Conservation (phyloP, 208 protist species). For the Trypanosoma mega region DNA sequence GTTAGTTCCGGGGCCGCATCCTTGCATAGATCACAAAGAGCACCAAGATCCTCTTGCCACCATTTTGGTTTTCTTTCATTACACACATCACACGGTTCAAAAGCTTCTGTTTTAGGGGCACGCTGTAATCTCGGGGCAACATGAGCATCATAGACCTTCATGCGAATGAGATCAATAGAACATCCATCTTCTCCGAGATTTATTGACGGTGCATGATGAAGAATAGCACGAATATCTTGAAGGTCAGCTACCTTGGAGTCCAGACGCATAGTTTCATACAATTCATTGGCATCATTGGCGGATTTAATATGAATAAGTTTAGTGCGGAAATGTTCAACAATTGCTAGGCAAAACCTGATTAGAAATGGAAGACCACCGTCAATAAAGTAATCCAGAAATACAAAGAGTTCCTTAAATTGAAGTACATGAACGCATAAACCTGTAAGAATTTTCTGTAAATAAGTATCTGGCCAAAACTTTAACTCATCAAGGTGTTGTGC, state of each 20-base stretch:
- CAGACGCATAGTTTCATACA: slow-evolving; percentile 90
- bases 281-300: slow-evolving; percentile 44
- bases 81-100: slow-evolving; percentile 84
- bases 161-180: slow-evolving; percentile 62
- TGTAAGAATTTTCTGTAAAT: slow-evolving; percentile 90
- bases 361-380: slow-evolving; percentile 69
- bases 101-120: slow-evolving; percentile 74
- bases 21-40: slow-evolving; percentile 72
- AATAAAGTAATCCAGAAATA: slow-evolving; percentile 87
- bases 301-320: slow-evolving; percentile 63
- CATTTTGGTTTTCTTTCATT: slow-evolving; percentile 62
- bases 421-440: slow-evolving; percentile 90
- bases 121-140: slow-evolving; percentile 73
- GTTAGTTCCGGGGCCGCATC: slow-evolving; percentile 28
- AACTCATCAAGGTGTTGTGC: slow-evolving; percentile 71
- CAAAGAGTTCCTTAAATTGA: slow-evolving; percentile 77
- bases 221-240: slow-evolving; percentile 61
- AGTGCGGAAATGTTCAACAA: slow-evolving; percentile 83
- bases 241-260: slow-evolving; percentile 53
- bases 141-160: slow-evolving; percentile 63
- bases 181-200: slow-evolving; percentile 62
- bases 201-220: slow-evolving; percentile 55
- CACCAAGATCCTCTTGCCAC: slow-evolving; percentile 77
- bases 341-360: slow-evolving; percentile 81
- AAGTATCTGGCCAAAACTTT: slow-evolving; percentile 90